phyloP scores from a whole-genome alignment of 768 basidiomycete genomes.

The Pulveroboletus sp. region DNA sequence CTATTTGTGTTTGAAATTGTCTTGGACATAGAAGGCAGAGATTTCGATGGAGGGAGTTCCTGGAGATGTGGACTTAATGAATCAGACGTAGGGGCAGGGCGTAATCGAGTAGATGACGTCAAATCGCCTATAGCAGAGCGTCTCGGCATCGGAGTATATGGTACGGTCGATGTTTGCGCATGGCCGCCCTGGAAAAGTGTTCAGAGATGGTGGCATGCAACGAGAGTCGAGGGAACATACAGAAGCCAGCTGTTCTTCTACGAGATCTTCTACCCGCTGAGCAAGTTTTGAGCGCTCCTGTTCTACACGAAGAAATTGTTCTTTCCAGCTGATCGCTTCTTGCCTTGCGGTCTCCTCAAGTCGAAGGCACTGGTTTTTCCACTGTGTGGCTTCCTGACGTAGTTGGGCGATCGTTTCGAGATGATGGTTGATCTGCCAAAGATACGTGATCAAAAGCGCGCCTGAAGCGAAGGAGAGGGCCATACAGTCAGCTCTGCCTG shows the following conservation, averaged over 20 bases:
- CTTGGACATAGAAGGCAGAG: constrained; percentile 30
- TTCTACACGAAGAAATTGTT: constrained; percentile 73
- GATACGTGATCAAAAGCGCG: neutral
- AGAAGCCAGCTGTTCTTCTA: constrained; percentile 43
- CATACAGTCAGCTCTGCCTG: constrained; percentile 58
- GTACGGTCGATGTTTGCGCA: constrained; percentile 13
- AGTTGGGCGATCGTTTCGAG: constrained; percentile 59
- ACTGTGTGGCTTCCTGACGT: constrained; percentile 62
- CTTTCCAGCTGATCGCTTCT: constrained; percentile 72
- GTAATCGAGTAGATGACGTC: constrained; percentile 27
- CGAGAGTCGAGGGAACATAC: constrained; percentile 31
- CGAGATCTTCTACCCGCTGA: constrained; percentile 56
- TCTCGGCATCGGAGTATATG: constrained; percentile 34
- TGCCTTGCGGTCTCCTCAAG: constrained; percentile 44
- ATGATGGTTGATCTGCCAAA: constrained; percentile 54
- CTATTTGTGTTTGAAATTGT: constrained; percentile 5
- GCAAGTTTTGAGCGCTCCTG: constrained; percentile 60
- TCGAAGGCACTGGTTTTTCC: constrained; percentile 64
- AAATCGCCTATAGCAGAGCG: constrained; percentile 23
- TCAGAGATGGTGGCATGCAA: constrained; percentile 1
- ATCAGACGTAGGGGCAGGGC: constrained; percentile 13
- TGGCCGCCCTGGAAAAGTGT: constrained; percentile 13
- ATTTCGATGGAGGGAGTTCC: constrained; percentile 31
- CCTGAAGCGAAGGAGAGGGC: neutral
- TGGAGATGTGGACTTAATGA: constrained; percentile 26